Conservation (phyloP, 75 land plant species). For the Gnetum montanum region DNA sequence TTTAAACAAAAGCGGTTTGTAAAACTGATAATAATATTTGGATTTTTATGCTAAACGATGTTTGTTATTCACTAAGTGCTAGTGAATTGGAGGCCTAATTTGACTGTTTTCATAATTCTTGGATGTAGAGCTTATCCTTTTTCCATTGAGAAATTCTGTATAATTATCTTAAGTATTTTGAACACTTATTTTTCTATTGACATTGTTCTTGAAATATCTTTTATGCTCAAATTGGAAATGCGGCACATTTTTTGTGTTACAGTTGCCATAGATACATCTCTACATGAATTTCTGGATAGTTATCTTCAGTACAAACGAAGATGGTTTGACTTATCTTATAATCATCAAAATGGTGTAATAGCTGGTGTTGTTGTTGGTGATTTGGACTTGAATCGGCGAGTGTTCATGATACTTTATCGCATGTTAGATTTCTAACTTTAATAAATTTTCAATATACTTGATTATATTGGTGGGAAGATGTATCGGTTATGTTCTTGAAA, state of each 20-base stretch:
- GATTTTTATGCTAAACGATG: too few species aligned
- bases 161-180: too few species aligned
- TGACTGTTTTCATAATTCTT: too few species aligned
- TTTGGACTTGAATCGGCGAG: slow-evolving; percentile 70
- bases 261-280: slow-evolving; percentile 68
- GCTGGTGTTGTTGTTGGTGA: slow-evolving; percentile 90
- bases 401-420: slow-evolving; percentile 78
- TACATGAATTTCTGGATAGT: slow-evolving; percentile 79
- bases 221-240: too few species aligned
- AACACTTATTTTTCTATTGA: too few species aligned
- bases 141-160: too few species aligned
- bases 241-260: slow-evolving; percentile 12
- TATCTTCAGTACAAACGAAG: slow-evolving; percentile 77
- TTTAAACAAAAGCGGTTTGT: too few species aligned
- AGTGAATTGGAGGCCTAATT: too few species aligned
- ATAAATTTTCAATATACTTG: not conserved
- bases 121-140: too few species aligned
- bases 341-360: slow-evolving; percentile 34
- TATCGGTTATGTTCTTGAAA: not conserved
- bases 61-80: too few species aligned
- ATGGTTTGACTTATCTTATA: slow-evolving; percentile 81
- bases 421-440: slow-evolving; percentile 45
- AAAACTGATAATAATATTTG: too few species aligned
- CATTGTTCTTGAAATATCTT: too few species aligned
- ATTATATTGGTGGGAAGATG: not conserved